Base-by-base conservation (phyloP, 129 eudicot genomes). In the Escallonia rubra region DNA sequence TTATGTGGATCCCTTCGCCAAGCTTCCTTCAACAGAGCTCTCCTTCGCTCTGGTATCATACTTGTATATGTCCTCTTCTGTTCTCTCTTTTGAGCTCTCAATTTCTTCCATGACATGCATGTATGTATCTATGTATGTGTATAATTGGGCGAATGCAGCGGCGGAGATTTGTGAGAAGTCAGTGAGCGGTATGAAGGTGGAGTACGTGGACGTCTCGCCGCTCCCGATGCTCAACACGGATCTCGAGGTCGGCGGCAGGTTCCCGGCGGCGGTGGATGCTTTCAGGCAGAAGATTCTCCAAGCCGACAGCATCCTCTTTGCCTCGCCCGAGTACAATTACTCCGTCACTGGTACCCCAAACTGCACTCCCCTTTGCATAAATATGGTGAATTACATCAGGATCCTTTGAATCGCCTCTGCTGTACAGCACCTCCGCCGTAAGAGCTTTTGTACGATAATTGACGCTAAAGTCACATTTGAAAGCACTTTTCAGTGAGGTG, bases 291-390 rank as follows among this genome's bases (percentile, higher is more conserved):
- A 89, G 78, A 89, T 93, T 76, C 79, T 61, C 1, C 78, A 80
- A 59, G 86, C 92, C 10, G 98, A 93, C 72, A 47, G 84, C 53
- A 44, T 80, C 66, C 81, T 93, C 58, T 93, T 93, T 41, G 98
- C 90, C 64, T 84, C 98, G 42, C 96, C 98, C 2, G 98, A 93
- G 74, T 89, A 86, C 73, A 93, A 93, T 41, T 93, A 84, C 81
- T 89, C 98, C 34, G 66, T 93, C 70, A 72, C 95, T 8, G 87
- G 98, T 92, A 81, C 41, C 34, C 34, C 34, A 23, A 0, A 23
- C 34, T 23, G 0, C 34, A 23, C 34, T 23, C 1, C 34, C 34
- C 34, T 23, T 23, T 23, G 0, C 34, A 23, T 23, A 23, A 23
- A 23, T 23, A 23, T 23, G 34, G 34, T 23, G 34, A 23, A 23